phyloP scores from a whole-genome alignment of 768 basidiomycete species.

The Macrolepiota fuliginosa region DNA sequence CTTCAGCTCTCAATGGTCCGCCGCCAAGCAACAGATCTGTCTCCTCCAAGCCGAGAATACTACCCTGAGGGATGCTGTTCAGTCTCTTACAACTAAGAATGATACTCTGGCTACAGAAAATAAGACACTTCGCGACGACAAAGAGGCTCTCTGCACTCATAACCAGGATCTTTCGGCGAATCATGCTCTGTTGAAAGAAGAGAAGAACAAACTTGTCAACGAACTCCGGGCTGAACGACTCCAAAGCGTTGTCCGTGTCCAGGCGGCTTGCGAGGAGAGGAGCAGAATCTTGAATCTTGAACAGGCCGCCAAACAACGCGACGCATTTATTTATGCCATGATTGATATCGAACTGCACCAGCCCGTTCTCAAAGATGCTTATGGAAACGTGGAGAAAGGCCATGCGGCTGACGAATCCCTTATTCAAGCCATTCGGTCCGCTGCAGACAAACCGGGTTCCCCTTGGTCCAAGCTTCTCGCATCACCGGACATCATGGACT shows the following conservation, averaged over 20 bases:
- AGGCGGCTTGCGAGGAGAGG: conserved; percentile 19
- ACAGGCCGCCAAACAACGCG: conserved; percentile 26
- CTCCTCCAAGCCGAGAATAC: conserved; percentile 5
- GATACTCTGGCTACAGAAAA: neutral
- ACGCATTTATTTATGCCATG: conserved; percentile 34
- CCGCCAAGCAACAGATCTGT: neutral
- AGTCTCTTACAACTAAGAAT: neutral
- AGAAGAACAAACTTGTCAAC: neutral
- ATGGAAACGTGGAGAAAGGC: conserved; percentile 26
- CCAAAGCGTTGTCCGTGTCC: neutral
- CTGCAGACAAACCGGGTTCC: conserved; percentile 33
- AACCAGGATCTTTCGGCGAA: neutral
- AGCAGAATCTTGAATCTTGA: conserved; percentile 24
- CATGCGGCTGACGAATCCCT: conserved; percentile 38
- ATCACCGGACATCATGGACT: conserved; percentile 30
- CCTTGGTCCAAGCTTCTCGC: conserved; percentile 43
- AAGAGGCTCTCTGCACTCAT: neutral
- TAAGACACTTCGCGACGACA: neutral
- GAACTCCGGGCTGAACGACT: neutral
- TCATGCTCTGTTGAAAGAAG: neutral
- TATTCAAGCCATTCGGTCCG: conserved; percentile 40
- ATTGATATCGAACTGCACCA: conserved; percentile 33
- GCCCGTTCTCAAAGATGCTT: conserved; percentile 28
- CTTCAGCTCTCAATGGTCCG: conserved; percentile 4
- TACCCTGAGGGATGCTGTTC: neutral